Evolutionary conservation across 108 stramenopile genomes (phyloP), one percentile per base, ranked within the genome.

Genomic region (Cyclotella distinguenda): DNA sequence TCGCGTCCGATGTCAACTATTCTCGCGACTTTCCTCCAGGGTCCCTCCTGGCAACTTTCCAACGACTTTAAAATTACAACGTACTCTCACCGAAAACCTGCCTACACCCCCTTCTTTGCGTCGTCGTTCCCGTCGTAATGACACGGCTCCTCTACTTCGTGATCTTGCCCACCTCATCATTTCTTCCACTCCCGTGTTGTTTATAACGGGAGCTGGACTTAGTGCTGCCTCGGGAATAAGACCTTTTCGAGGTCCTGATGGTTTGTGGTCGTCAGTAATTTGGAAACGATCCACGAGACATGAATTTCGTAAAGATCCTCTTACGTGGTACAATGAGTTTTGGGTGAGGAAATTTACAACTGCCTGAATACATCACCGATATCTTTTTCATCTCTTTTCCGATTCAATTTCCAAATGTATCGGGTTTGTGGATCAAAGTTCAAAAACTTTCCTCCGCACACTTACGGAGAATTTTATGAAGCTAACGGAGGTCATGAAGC

Each of bases 131-230:
- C 74, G 84, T 25, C 81, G 84, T 36, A 53, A 64, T 46, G 49
- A 40, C 42, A 62, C 12, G 33, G 16, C 42, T 5, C 72, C 74
- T 6, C 55, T 62, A 18, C 43, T 85, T 23, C 33, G 28, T 25
- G 64, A 80, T 42, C 68, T 85, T 2, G 84, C 84, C 13, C 68
- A 71, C 10, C 61, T 63, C 28, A 76, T 85, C 47, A 18, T 77
- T 3, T 50, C 68, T 40, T 65, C 76, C 36, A 70, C 80, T 36
- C 67, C 71, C 7, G 83, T 89, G 10, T 67, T 91, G 9, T 81
- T 89, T 30, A 72, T 96, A 36, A 91, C 90, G 4, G 95, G 95
- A 21, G 95, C 95, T 4, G 95, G 95, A 30, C 59, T 96, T 26
- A 81, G 78, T 28, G 93, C 92, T 19, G 91, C 89, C 9, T 80